These are phyloP conservation scores for Tubosaeta brunneosetosa DNA, from an alignment of 768 basidiomycete species.

Conservation along the genomic window DNA sequence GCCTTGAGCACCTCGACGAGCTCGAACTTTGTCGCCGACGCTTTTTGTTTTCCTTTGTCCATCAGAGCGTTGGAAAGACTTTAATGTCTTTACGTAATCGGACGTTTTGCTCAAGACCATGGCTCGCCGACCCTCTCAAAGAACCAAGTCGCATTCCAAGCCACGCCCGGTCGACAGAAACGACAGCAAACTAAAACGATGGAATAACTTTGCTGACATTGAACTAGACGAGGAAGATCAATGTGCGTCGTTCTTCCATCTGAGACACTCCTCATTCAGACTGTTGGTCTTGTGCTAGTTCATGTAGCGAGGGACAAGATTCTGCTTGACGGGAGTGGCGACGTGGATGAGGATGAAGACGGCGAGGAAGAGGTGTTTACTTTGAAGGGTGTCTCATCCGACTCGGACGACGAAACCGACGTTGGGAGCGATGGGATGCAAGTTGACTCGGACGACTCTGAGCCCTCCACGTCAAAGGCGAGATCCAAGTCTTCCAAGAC, in stretches of 20 bases:
- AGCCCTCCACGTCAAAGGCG: conserved; percentile 7
- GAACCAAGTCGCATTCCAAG: conserved; percentile 33
- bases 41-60: conserved; percentile 6
- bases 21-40: neutral
- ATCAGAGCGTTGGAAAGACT: conserved; percentile 1
- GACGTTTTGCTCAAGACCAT: conserved; percentile 25
- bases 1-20: neutral
- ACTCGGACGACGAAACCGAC: conserved; percentile 29
- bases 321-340: conserved; percentile 59
- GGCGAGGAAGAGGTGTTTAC: conserved; percentile 77
- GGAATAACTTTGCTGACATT: conserved; percentile 65
- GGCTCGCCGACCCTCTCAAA: conserved; percentile 39
- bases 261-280: neutral
- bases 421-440: conserved; percentile 22
- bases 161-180: conserved; percentile 47
- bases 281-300: conserved; percentile 39
- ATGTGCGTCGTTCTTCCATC: conserved; percentile 43
- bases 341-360: conserved; percentile 45
- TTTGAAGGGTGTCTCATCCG: conserved; percentile 49
- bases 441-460: conserved; percentile 8
- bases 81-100: conserved; percentile 17
- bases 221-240: conserved; percentile 76
- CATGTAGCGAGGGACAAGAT: conserved; percentile 74
- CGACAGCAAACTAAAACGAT: conserved; percentile 54
- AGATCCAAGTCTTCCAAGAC: conserved; percentile 10